Conservation (phyloP, 2,329 filamentous ascomycete species). For the Juglanconis oblonga region DNA sequence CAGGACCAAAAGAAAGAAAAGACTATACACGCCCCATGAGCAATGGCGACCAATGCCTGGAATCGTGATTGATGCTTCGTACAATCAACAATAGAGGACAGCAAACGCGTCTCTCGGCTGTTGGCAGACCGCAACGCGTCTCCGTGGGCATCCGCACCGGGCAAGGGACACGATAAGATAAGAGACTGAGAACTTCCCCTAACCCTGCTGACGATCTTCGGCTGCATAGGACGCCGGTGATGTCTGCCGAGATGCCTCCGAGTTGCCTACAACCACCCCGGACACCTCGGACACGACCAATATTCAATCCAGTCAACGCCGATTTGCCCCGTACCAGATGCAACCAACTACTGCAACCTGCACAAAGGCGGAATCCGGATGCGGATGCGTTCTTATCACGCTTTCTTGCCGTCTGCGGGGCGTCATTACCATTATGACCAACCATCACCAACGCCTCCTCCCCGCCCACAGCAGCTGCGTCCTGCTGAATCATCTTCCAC, state of each 20-base stretch:
- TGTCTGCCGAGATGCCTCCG: too few species aligned
- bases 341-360: not conserved
- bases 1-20: not conserved
- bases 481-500: too few species aligned
- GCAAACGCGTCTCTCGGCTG: too few species aligned
- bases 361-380: not conserved
- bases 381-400: not conserved
- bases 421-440: too few species aligned
- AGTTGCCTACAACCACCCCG: too few species aligned
- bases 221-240: too few species aligned
- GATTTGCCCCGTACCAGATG: not conserved
- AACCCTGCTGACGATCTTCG: too few species aligned
- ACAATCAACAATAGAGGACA: too few species aligned
- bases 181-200: too few species aligned
- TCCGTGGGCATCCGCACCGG: not conserved
- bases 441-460: not conserved
- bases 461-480: not conserved
- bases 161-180: too few species aligned
- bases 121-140: not conserved
- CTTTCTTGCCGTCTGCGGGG: not conserved
- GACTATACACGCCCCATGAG: not conserved
- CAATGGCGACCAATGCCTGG: not conserved
- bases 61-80: not conserved
- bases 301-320: not conserved
- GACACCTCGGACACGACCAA: too few species aligned